Conservation (phyloP, 768 basidiomycete genomes). For the Mycena alexandri region DNA sequence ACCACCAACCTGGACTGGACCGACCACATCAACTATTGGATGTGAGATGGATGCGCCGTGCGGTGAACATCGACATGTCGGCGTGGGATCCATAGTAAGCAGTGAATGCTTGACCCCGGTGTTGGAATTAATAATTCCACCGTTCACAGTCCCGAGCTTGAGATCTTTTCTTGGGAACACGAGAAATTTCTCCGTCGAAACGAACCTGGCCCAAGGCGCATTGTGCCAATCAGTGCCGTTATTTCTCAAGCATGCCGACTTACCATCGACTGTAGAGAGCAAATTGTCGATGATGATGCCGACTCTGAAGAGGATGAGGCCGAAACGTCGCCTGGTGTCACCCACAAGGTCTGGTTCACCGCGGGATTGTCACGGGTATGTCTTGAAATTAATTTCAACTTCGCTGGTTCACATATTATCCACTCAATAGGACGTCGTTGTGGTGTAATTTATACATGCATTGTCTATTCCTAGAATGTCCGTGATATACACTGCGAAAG, state of each 20-base stretch:
- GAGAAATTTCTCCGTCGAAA: background rate
- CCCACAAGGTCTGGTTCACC: conserved; percentile 11
- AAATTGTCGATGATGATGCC: background rate
- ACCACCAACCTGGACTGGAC: background rate
- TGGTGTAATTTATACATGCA: background rate
- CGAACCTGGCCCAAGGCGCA: background rate
- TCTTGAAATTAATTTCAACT: background rate
- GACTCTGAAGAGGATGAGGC: background rate
- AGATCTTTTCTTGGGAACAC: background rate
- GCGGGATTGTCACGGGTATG: conserved; percentile 6
- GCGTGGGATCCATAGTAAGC: background rate
- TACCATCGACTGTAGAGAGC: conserved; percentile 12
- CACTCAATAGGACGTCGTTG: background rate
- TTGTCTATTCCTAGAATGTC: background rate
- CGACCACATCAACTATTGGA: background rate
- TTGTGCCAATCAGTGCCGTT: background rate
- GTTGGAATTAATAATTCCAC: background rate
- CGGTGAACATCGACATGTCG: background rate
- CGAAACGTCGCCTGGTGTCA: background rate
- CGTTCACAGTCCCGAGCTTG: background rate
- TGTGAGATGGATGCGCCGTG: background rate
- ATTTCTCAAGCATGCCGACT: background rate
- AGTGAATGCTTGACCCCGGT: background rate
- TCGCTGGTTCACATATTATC: background rate
- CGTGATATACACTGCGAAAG: too few species aligned